A percentile compares a stretch with the other conserved stretches of the same genome.
phyloP scores from a whole-genome alignment of 1,284 basidiomycete species.

The Pisolithus thermaeus region DNA sequence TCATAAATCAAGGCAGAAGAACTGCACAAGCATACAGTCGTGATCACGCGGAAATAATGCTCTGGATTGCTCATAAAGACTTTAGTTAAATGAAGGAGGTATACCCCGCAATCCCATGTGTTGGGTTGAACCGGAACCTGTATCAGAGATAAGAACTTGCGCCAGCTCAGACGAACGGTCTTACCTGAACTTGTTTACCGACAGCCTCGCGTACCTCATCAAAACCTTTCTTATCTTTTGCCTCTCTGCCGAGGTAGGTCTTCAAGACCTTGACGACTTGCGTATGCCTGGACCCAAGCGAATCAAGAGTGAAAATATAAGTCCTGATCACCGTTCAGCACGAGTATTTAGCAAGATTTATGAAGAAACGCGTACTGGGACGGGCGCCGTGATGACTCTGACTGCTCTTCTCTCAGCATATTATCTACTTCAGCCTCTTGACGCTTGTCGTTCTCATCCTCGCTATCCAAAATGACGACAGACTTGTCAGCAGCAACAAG shows the following conservation, averaged over 20 bases:
- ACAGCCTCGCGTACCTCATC: conserved; percentile 37
- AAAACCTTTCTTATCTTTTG: conserved; percentile 65
- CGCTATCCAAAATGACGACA: conserved; percentile 14
- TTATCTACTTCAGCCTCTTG: conserved; percentile 29
- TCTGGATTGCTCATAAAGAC: conserved; percentile 60
- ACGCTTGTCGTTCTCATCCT: conserved; percentile 26
- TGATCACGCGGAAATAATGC: conserved; percentile 40
- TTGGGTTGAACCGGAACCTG: conserved; percentile 81
- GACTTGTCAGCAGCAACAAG: neutral
- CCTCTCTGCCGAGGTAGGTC: conserved; percentile 75
- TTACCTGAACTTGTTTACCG: conserved; percentile 45
- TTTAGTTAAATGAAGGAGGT: conserved; percentile 75
- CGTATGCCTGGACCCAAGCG: conserved; percentile 67
- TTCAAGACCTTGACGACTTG: conserved; percentile 58
- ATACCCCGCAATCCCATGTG: conserved; percentile 82
- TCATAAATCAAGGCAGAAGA: neutral
- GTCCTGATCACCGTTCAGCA: conserved; percentile 41
- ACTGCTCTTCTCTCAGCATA: conserved; percentile 22
- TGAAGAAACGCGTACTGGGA: conserved; percentile 15
- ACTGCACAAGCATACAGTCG: conserved; percentile 30
- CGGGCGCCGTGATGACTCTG: conserved; percentile 9
- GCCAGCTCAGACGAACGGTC: conserved; percentile 8
- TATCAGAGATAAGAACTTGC: neutral
- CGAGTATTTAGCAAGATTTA: neutral
- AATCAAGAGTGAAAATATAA: conserved; percentile 84